A percentile compares a stretch with the other conserved stretches of the same genome.
Conservation (phyloP, 2,329 filamentous ascomycete species). For the Scytalidium sp. region DNA sequence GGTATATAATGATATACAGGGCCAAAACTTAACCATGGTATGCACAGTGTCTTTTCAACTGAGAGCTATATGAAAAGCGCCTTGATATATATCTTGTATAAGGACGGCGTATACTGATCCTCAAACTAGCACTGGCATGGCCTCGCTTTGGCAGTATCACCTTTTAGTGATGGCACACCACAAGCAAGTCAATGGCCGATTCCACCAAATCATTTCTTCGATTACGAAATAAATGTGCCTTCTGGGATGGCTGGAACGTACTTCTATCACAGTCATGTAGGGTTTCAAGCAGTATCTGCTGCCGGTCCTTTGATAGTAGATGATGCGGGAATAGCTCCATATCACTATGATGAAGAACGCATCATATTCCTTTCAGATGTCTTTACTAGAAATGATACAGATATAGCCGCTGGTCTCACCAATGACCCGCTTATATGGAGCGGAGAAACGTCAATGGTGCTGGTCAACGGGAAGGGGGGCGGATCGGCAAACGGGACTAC, state of each 20-base stretch:
- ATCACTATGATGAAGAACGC: conserved; percentile 60
- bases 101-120: conserved; percentile 1
- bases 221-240: conserved; percentile 48
- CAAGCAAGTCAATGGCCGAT: conserved; percentile 52
- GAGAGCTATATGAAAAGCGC: background rate
- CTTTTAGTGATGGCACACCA: conserved; percentile 51
- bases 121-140: conserved; percentile 52
- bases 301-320: conserved; percentile 48
- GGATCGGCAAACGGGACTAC: conserved; percentile 32
- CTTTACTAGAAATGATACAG: conserved; percentile 50
- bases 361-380: conserved; percentile 54
- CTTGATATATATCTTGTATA: background rate
- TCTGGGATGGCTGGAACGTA: conserved; percentile 47
- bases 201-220: conserved; percentile 48
- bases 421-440: conserved; percentile 52
- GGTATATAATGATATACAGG: conserved; percentile 49
- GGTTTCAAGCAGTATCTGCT: conserved; percentile 47
- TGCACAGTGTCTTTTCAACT: background rate
- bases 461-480: conserved; percentile 55
- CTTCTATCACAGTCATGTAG: conserved; percentile 55
- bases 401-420: conserved; percentile 47
- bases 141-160: conserved; percentile 42
- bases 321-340: conserved; percentile 36
- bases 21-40: conserved; percentile 49
- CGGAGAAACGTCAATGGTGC: conserved; percentile 54